Conservation (phyloP, 495 filamentous ascomycete genomes). For the Penicillium simplicissimum region DNA sequence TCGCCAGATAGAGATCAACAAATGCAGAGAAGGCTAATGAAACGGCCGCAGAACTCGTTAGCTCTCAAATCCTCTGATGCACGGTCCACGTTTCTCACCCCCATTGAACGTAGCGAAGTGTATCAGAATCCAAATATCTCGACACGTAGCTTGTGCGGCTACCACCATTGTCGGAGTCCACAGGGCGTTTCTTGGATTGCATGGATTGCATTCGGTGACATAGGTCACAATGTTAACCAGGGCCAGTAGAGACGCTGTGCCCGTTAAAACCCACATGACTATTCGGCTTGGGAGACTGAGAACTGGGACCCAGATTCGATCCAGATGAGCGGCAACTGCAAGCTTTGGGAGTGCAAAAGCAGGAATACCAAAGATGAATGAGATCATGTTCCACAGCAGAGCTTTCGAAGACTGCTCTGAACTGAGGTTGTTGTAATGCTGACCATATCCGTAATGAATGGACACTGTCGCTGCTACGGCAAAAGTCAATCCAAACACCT, state of each 20-base stretch:
- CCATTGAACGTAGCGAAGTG: conserved; percentile 29
- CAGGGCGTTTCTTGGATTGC: conserved; percentile 28
- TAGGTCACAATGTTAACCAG: conserved; percentile 30
- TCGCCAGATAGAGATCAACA: conserved; percentile 37
- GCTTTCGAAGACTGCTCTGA: conserved; percentile 18
- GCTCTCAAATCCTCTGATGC: not conserved
- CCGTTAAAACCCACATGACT: conserved; percentile 23
- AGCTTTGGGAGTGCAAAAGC: conserved; percentile 34
- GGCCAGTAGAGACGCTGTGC: conserved; percentile 19
- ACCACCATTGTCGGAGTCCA: conserved; percentile 28
- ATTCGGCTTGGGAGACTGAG: conserved; percentile 13
- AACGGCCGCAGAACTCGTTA: conserved; percentile 1
- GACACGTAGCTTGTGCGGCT: conserved; percentile 16
- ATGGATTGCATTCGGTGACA: conserved; percentile 34
- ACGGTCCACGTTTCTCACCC: conserved; percentile 13
- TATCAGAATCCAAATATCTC: conserved; percentile 23
- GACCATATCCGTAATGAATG: conserved; percentile 31
- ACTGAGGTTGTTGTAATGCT: conserved; percentile 23
- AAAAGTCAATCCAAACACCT: conserved; percentile 28
- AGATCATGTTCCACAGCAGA: conserved; percentile 23
- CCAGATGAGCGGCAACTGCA: conserved; percentile 28
- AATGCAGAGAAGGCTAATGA: conserved; percentile 16
- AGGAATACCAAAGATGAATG: conserved; percentile 31
- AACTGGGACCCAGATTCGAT: conserved; percentile 26
- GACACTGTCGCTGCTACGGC: conserved; percentile 23